Evolutionary conservation across 176 grass and related monocot genomes (phyloP).

Genomic region (Oryza punctata): DNA sequence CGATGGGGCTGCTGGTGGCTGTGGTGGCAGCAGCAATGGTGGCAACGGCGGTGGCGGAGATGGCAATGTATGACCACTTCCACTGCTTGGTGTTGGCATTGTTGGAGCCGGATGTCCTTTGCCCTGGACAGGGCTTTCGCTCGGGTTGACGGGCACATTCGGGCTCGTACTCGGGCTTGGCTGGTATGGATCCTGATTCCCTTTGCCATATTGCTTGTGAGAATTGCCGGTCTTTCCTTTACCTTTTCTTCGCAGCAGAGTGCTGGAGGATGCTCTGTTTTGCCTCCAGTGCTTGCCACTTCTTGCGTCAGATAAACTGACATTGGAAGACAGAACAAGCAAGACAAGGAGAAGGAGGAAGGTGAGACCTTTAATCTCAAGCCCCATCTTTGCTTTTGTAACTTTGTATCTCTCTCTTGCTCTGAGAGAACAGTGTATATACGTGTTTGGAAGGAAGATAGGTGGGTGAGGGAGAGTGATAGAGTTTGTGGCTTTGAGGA

Average conservation of each 20-base stretch:
- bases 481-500: conserved; percentile 25
- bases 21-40: neutral
- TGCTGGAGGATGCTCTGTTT: conserved; percentile 39
- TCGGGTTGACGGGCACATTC: conserved; percentile 9
- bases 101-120: conserved; percentile 33
- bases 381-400: conserved; percentile 44
- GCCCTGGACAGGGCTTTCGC: neutral
- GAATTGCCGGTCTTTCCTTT: conserved; percentile 55
- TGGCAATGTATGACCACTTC: neutral
- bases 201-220: conserved; percentile 38
- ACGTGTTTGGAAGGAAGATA: conserved; percentile 4
- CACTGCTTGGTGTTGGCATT: conserved; percentile 36
- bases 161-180: conserved; percentile 32
- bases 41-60: neutral
- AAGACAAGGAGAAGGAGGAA: conserved; percentile 53
- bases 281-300: conserved; percentile 67
- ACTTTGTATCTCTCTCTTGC: conserved; percentile 41
- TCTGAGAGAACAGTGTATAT: conserved; percentile 28
- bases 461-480: neutral
- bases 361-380: conserved; percentile 46
- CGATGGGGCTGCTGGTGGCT: neutral
- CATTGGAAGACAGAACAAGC: conserved; percentile 40
- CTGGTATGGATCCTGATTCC: conserved; percentile 35
- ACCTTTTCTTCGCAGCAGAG: conserved; percentile 59
- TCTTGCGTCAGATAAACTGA: conserved; percentile 58